phyloP scores from a whole-genome alignment of 2,329 filamentous ascomycete genomes.

The Cordyceps cicadae region DNA sequence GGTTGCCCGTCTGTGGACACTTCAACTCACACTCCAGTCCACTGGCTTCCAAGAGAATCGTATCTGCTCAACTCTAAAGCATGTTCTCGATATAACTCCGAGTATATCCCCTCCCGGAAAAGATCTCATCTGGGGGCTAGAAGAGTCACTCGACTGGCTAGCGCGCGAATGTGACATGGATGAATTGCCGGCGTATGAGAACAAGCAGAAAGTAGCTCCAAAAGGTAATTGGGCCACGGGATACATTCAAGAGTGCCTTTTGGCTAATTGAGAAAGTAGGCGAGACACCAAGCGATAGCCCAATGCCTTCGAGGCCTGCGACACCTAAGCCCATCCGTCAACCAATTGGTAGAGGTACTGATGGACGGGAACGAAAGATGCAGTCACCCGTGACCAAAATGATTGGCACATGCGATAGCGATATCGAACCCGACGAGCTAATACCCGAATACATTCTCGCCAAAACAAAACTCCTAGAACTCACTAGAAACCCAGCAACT shows the following conservation, averaged over 20 bases:
- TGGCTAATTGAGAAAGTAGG: slow-evolving; percentile 1
- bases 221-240: slow-evolving; percentile 26
- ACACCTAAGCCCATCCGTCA: slow-evolving; percentile 35
- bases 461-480: slow-evolving; percentile 58
- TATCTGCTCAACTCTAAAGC: slow-evolving; percentile 55
- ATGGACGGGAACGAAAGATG: slow-evolving; percentile 17
- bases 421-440: slow-evolving; percentile 67
- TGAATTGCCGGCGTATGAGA: slow-evolving; percentile 65
- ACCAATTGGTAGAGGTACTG: slow-evolving; percentile 20
- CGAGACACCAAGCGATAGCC: slow-evolving; percentile 41
- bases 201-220: slow-evolving; percentile 24
- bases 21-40: slow-evolving; percentile 63
- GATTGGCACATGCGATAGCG: slow-evolving; percentile 51
- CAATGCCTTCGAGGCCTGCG: slow-evolving; percentile 39
- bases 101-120: slow-evolving; percentile 49
- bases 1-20: slow-evolving; percentile 72
- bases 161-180: slow-evolving; percentile 63
- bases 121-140: slow-evolving; percentile 73
- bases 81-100: slow-evolving; percentile 59
- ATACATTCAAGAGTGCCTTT: no score
- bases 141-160: slow-evolving; percentile 85
- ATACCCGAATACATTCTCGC: slow-evolving; percentile 69
- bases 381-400: slow-evolving; percentile 32
- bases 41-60: slow-evolving; percentile 59
- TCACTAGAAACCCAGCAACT: slow-evolving; percentile 22